Conservation (phyloP, 2,329 filamentous ascomycete genomes). For the Diaporthe caulivora region DNA sequence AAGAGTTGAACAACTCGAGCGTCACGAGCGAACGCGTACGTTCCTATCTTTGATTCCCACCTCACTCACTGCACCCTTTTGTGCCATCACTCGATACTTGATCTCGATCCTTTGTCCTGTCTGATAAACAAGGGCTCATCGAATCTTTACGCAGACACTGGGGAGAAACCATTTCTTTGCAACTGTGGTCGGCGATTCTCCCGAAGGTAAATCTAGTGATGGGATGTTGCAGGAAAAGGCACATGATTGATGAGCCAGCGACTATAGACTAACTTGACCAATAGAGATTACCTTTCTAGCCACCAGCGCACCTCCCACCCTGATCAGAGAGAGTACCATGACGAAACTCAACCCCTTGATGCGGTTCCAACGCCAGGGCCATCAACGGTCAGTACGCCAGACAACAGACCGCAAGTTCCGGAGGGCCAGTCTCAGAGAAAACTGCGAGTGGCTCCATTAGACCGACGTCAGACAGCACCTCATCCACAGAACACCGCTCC, state of each 20-base stretch:
- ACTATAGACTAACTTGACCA: neutral
- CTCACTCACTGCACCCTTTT: neutral
- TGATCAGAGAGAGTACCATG: neutral
- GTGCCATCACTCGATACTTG: too few relatives aligned
- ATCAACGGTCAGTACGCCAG: neutral
- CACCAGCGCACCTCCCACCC: neutral
- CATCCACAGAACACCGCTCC: neutral
- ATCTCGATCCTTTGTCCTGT: neutral
- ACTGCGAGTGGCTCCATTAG: neutral
- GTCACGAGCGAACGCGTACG: constrained; percentile 18
- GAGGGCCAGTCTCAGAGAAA: neutral
- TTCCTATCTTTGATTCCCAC: neutral
- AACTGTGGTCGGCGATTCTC: neutral
- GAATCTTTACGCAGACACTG: neutral
- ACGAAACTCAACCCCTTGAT: neutral
- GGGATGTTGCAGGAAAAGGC: neutral
- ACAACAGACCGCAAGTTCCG: neutral
- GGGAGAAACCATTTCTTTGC: neutral
- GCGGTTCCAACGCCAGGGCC: neutral
- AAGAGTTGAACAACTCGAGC: neutral
- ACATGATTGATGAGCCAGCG: neutral
- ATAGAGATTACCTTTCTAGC: constrained; percentile 3
- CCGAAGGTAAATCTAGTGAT: neutral
- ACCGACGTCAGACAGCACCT: neutral
- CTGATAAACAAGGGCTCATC: neutral